A percentile compares a stretch with the other conserved stretches of the same genome.
phyloP scores from a whole-genome alignment of 176 grass and related monocot species.

The Hsuehochloa calcarea region DNA sequence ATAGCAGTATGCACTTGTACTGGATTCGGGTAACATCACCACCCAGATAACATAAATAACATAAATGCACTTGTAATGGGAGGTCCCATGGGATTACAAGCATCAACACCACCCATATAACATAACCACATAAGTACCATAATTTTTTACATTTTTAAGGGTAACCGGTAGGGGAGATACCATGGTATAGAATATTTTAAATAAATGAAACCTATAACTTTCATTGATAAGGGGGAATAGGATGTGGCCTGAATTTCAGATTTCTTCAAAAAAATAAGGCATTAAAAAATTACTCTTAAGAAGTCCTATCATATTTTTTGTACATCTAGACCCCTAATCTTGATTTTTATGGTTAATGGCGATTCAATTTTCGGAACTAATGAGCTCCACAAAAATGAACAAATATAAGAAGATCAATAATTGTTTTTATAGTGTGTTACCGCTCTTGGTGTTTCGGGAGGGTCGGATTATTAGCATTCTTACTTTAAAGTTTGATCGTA shows the following conservation, averaged over 20 bases:
- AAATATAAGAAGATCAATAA: neutral
- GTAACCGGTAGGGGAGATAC: neutral
- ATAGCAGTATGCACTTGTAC: neutral
- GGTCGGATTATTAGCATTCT: too few species aligned
- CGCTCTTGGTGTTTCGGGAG: too few species aligned
- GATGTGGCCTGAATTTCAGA: neutral
- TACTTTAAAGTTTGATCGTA: too few species aligned
- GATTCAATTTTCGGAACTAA: neutral
- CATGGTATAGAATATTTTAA: neutral
- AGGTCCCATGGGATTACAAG: neutral
- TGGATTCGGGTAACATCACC: neutral
- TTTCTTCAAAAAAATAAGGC: neutral
- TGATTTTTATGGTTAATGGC: neutral
- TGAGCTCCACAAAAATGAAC: neutral
- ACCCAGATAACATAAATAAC: neutral
- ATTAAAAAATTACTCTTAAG: neutral
- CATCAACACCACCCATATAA: neutral
- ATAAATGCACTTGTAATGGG: too few species aligned
- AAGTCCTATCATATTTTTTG: neutral
- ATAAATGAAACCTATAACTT: neutral
- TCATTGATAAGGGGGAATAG: neutral
- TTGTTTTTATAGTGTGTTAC: too few species aligned
- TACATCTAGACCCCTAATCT: neutral
- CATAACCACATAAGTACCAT: too few species aligned
- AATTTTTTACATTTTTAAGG: neutral